Base-by-base conservation (phyloP, 768 basidiomycete species). In the Russula dissimulans region DNA sequence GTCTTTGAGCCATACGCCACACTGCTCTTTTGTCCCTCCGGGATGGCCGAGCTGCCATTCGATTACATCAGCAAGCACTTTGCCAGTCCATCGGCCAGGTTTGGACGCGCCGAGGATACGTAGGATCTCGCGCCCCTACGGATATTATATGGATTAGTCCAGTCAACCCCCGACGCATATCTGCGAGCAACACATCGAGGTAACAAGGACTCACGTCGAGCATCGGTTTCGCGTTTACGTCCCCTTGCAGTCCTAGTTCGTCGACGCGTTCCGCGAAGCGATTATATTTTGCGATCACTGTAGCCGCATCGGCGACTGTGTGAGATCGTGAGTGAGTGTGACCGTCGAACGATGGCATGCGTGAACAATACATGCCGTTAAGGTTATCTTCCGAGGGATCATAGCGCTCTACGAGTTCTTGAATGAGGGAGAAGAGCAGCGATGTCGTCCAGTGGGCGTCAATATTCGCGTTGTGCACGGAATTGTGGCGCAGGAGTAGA, bases 31-130 rank as follows among this genome's bases (percentile, higher is more conserved):
- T 4, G 81, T 80, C 1, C 78, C 80, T 2, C 76, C 67, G 0
- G 94, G 91, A 69, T 93, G 74, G 39, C 82, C 85, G 7, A 98
- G 77, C 67, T 94, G 92, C 95, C 94, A 98, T 61, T 85, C 81
- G 18, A 91, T 68, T 29, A 97, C 78, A 49, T 77, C 79, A n/a
- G 78, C 74, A 18, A 91, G 75, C 6, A 85, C 78, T 32, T 78
- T 72, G 36, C 81, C 80, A 5, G 85, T 83, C 83, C 91, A 86
- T 2, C 83, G 79, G 2, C 93, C 93, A 1, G 85, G 79, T 62
- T 78, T 82, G 3, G 72, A 69, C 17, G 76, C 76, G 2, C 73
- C 79, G 5, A 95, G 75, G 9, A 81, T 69, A 22, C 71, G 61
- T 2, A 80, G 73, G 38, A 93, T 76, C 57, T 87, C 83, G 32